Conservation (phyloP, 2,329 filamentous ascomycete genomes). For the Phaeosphaeria sp. region DNA sequence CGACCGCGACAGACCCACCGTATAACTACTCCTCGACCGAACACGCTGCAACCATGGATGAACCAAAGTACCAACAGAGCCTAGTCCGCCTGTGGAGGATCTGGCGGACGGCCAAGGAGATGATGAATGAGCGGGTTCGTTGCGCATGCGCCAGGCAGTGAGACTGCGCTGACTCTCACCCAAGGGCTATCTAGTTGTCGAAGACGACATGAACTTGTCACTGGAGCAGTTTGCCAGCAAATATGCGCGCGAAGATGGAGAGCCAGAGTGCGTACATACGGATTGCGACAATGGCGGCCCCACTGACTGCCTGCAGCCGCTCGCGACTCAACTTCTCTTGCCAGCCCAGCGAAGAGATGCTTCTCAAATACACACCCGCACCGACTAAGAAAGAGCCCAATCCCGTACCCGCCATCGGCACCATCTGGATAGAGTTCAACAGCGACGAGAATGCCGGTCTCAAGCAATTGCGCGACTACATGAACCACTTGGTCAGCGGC, state of each 20-base stretch:
- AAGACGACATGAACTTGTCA: conserved; percentile 86
- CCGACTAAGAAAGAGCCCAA: conserved; percentile 72
- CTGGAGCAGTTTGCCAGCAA: conserved; percentile 79
- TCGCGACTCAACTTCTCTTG: conserved; percentile 86
- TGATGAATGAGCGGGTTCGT: conserved; percentile 87
- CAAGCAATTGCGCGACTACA: conserved; percentile 89
- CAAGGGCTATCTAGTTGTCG: conserved; percentile 90
- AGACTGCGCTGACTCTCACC: conserved; percentile 22
- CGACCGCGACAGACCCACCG: conserved; percentile 12
- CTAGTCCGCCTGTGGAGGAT: conserved; percentile 83
- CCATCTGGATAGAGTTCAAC: conserved; percentile 93
- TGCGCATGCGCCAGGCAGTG: conserved; percentile 23
- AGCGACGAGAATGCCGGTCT: conserved; percentile 81
- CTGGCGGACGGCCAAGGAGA: conserved; percentile 91
- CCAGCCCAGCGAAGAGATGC: conserved; percentile 82
- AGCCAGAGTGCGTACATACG: conserved; percentile 70
- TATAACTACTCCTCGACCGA: conserved; percentile 6
- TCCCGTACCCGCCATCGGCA: conserved; percentile 77
- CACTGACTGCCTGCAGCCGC: conserved; percentile 64
- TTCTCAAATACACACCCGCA: conserved; percentile 79
- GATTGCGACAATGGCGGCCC: not conserved
- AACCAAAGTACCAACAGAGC: conserved; percentile 31
- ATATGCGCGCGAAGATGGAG: conserved; percentile 75
- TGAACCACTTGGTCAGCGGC: conserved; percentile 78
- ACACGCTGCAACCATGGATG: conserved; percentile 32